A percentile compares a stretch with the other conserved stretches of the same genome.
Evolutionary conservation across 1,139 yeast genomes (phyloP).

Genomic region (Suhomyces terraborum): DNA sequence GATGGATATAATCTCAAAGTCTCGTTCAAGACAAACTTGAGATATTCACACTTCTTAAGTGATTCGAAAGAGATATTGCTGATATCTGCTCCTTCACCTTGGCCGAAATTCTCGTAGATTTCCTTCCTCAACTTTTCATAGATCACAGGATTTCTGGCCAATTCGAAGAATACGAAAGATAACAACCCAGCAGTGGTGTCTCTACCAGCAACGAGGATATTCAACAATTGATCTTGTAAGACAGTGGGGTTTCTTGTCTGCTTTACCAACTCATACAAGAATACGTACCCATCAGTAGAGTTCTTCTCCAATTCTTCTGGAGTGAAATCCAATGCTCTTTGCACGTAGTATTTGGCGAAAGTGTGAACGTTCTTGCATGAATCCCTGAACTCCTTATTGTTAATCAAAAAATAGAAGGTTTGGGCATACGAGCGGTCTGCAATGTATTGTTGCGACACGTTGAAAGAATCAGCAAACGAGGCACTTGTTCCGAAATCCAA

Average conservation of each 20-base stretch:
- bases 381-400: slow-evolving; percentile 34
- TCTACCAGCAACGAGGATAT: slow-evolving; percentile 56
- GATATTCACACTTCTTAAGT: slow-evolving; percentile 29
- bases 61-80: slow-evolving; percentile 24
- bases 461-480: slow-evolving; percentile 49
- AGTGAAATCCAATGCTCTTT: slow-evolving; percentile 22
- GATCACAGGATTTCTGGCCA: slow-evolving; percentile 46
- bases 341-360: slow-evolving; percentile 32
- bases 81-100: slow-evolving; percentile 22
- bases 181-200: slow-evolving; percentile 61
- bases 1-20: slow-evolving; percentile 31
- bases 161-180: slow-evolving; percentile 48
- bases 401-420: slow-evolving; percentile 35
- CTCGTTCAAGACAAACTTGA: slow-evolving; percentile 28
- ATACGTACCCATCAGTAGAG: slow-evolving; percentile 45
- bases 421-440: slow-evolving; percentile 42
- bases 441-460: slow-evolving; percentile 38
- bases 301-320: slow-evolving; percentile 36
- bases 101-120: slow-evolving; percentile 37
- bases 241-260: slow-evolving; percentile 51
- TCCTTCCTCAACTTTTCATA: slow-evolving; percentile 42
- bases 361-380: slow-evolving; percentile 34
- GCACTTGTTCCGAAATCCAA: slow-evolving; percentile 7
- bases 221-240: slow-evolving; percentile 55
- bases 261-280: slow-evolving; percentile 52